Percentiles rank a stretch among this genome's conserved stretches.
Evolutionary conservation across 768 basidiomycete species (phyloP).

Genomic region (Lactifluus rugatus): DNA sequence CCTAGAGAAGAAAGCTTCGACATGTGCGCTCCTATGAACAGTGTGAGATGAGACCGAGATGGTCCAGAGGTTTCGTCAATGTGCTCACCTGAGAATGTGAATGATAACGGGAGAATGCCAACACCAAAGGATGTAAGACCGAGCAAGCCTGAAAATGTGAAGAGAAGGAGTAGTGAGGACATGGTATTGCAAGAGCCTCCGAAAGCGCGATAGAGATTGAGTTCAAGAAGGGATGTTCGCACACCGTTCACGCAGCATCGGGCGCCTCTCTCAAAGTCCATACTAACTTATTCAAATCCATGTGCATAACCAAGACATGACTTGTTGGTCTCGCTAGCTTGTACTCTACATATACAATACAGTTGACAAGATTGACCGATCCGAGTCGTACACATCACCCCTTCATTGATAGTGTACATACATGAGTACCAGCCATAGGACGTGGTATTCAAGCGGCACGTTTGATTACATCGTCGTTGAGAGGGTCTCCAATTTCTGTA

Average conservation of each 20-base stretch:
- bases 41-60: conserved; percentile 6
- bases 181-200: conserved; percentile 13
- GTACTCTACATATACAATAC: conserved; percentile 21
- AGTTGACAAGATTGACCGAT: neutral
- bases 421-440: neutral
- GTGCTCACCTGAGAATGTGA: conserved; percentile 57
- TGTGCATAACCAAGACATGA: neutral
- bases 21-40: conserved; percentile 30
- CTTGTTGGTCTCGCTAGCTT: neutral
- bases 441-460: conserved; percentile 10
- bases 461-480: conserved; percentile 24
- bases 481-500: conserved; percentile 27
- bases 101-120: conserved; percentile 68
- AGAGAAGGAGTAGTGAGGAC: conserved; percentile 32
- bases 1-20: conserved; percentile 49
- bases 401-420: neutral
- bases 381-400: neutral
- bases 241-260: too few species aligned
- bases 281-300: too few species aligned
- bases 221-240: too few species aligned
- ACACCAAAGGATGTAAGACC: conserved; percentile 54
- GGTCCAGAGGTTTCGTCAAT: neutral
- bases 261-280: too few species aligned
- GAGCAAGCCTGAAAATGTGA: conserved; percentile 51
- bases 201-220: too few species aligned